These are phyloP conservation scores for Thinopyrum elongatum DNA, from an alignment of 176 grass and related monocot species.

Conservation along the genomic window DNA sequence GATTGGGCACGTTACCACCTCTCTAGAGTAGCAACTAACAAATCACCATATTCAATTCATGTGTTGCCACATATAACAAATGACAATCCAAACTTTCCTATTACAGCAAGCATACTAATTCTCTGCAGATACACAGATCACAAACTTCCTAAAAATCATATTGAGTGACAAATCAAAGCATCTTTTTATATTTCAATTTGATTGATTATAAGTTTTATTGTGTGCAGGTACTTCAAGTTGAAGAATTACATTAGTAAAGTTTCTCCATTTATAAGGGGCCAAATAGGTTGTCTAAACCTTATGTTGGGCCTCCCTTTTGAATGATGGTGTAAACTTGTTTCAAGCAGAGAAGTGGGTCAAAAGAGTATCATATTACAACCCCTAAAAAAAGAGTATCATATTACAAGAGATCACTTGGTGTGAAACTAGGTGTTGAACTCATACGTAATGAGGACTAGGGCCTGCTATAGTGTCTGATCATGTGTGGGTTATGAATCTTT, in stretches of 20 bases:
- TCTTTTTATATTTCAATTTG: conserved; percentile 8
- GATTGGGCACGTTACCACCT: no score
- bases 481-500: conserved; percentile 93
- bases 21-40: no score
- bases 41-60: no score
- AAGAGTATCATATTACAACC: conserved; percentile 60
- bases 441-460: conserved; percentile 75
- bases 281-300: conserved; percentile 58
- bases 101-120: no score
- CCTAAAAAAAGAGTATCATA: conserved; percentile 47
- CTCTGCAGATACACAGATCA: no score
- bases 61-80: no score
- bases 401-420: not conserved
- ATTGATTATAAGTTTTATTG: conserved; percentile 22
- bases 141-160: no score
- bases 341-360: conserved; percentile 59
- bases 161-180: not conserved
- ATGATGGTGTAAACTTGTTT: conserved; percentile 54
- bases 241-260: conserved; percentile 69
- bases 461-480: conserved; percentile 53
- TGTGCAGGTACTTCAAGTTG: conserved; percentile 72
- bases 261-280: conserved; percentile 62
- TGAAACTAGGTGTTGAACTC: conserved; percentile 54
- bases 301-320: conserved; percentile 50
- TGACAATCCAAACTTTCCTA: no score